Base-by-base conservation (phyloP, 306 rosid species). In the Cicer arietinum region DNA sequence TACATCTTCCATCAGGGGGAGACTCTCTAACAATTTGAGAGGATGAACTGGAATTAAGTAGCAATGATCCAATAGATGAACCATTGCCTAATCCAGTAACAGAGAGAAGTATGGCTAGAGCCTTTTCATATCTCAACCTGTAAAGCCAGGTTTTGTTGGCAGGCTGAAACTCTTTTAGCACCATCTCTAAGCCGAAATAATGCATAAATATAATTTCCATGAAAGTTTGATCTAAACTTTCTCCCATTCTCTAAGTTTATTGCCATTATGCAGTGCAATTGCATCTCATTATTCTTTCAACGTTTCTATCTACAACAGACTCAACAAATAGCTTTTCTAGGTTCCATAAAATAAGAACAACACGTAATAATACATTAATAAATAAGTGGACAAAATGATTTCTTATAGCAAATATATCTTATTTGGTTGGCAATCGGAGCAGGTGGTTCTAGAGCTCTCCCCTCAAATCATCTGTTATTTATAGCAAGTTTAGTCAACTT, bases 131-230 rank as follows among this genome's bases (percentile, higher is more conserved):
- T 81, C 62, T 94, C 96, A 13, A 92, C 75, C 77, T 84, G 99
- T 83, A 84, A 30, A 74, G 94, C 86, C 87, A 94, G 76, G 82
- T 92, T 94, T 69, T 90, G 99, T 76, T 94, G 99, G 86, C 99
- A 90, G 45, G 89, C 85, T 35, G 91, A 87, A 51, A 51, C 83
- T 14, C 16, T 14, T 14, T 14, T 14, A 14, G 16, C 16, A 14
- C 16, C 16, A 14, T 14, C 16, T 14, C 74, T 17, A 72, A 54
- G 71, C 51, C 72, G 58, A 62, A 73, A 30, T 37, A 71, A 48
- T 39, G 45, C 8, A 42, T 61, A 51, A 40, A 60, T 44, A 62
- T 69, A 50, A 59, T 67, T 58, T 54, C 45, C 58, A 14, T 2
- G 6, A 13, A 63, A 75, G 8, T 71, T 67, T 14, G 66, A 68